Conservation (phyloP, 1,284 basidiomycete genomes). For the Cutaneotrichosporon spelunceum region DNA sequence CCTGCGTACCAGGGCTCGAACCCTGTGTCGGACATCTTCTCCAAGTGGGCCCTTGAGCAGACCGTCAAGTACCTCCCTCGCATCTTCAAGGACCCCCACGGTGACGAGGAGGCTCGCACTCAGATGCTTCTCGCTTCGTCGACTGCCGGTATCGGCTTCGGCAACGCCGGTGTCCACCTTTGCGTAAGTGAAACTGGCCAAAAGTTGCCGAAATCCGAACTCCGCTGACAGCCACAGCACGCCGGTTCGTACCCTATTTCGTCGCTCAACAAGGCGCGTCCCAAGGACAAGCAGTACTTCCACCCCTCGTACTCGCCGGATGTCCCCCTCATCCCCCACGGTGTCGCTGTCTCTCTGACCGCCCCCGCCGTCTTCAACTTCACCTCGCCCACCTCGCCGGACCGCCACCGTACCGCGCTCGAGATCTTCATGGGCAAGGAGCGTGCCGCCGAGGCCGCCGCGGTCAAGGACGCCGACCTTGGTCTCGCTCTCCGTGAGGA, state of each 20-base stretch:
- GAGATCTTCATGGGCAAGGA: slow-evolving; percentile 73
- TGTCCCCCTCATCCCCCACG: slow-evolving; percentile 88
- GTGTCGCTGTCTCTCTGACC: slow-evolving; percentile 79
- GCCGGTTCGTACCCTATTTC: slow-evolving; percentile 61
- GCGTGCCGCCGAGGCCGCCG: slow-evolving; percentile 64
- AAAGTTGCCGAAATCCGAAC: background rate
- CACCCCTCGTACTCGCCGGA: slow-evolving; percentile 76
- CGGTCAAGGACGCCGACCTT: slow-evolving; percentile 76
- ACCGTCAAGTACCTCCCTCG: slow-evolving; percentile 87
- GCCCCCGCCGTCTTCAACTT: slow-evolving; percentile 90
- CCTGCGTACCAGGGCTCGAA: slow-evolving; percentile 91
- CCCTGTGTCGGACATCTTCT: slow-evolving; percentile 94
- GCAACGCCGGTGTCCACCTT: slow-evolving; percentile 87
- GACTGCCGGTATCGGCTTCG: slow-evolving; percentile 92
- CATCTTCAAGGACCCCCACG: slow-evolving; percentile 68
- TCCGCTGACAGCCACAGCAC: slow-evolving; percentile 21
- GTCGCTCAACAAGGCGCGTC: slow-evolving; percentile 88
- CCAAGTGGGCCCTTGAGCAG: slow-evolving; percentile 86
- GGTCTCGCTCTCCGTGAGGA: slow-evolving; percentile 80
- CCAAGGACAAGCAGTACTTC: slow-evolving; percentile 69
- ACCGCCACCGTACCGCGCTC: slow-evolving; percentile 83
- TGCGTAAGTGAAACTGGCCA: slow-evolving; percentile 51
- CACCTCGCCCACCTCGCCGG: slow-evolving; percentile 84
- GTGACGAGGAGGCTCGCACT: slow-evolving; percentile 76
- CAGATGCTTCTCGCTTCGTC: slow-evolving; percentile 70